phyloP scores from a whole-genome alignment of 805 yeast genomes.

The Cyberlindnera mycetangii region DNA sequence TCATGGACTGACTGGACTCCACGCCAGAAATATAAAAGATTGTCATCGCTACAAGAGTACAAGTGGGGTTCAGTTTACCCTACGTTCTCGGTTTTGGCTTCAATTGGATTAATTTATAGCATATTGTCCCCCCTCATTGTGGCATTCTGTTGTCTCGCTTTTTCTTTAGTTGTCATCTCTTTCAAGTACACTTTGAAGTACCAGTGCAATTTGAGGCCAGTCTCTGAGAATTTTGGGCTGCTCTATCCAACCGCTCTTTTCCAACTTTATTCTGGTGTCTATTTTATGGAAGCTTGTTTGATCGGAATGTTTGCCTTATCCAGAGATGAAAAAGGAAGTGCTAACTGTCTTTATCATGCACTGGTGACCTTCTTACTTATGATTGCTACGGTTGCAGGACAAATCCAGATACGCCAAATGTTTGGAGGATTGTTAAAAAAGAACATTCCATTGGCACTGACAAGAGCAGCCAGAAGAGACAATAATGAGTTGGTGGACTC shows the following conservation, averaged over 20 bases:
- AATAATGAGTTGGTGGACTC: not conserved
- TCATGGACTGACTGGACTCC: constrained; percentile 55
- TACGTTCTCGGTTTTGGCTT: constrained; percentile 68
- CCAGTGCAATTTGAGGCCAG: constrained; percentile 48
- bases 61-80: constrained; percentile 83
- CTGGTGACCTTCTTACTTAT: constrained; percentile 51
- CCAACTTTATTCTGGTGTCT: constrained; percentile 77
- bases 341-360: constrained; percentile 46
- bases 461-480: not conserved
- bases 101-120: constrained; percentile 75
- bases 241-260: constrained; percentile 72
- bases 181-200: constrained; percentile 67
- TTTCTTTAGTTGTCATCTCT: constrained; percentile 55
- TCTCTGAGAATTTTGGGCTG: constrained; percentile 65
- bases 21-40: constrained; percentile 46
- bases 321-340: constrained; percentile 43
- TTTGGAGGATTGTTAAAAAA: constrained; percentile 34
- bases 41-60: constrained; percentile 42
- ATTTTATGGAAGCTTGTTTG: constrained; percentile 74
- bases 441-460: constrained; percentile 34
- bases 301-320: constrained; percentile 73
- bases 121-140: constrained; percentile 78
- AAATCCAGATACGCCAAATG: constrained; percentile 46
- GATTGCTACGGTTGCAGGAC: constrained; percentile 53
- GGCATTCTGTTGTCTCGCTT: constrained; percentile 54